phyloP scores from a whole-genome alignment of 768 basidiomycete genomes.

The Chalciporus piperatus region DNA sequence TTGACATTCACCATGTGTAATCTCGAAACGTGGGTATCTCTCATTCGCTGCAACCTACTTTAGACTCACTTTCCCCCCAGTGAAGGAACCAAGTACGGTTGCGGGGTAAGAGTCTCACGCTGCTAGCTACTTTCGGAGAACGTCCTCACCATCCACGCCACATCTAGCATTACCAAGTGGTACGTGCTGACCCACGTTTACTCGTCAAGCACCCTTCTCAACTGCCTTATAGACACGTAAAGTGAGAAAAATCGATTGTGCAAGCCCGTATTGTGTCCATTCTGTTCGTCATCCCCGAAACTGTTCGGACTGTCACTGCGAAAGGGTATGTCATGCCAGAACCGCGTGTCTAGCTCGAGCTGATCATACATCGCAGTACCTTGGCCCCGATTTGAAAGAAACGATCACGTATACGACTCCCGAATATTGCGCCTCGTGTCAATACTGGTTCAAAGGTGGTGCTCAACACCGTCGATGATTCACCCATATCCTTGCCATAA shows the following conservation, averaged over 20 bases:
- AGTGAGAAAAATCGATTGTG: constrained; percentile 35
- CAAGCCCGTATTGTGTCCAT: constrained; percentile 36
- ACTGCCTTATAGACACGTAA: constrained; percentile 31
- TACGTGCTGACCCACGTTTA: constrained; percentile 39
- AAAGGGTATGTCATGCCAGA: constrained; percentile 34
- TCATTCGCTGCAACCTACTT: constrained; percentile 16
- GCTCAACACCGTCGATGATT: constrained; percentile 37
- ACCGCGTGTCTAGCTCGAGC: background rate
- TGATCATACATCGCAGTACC: constrained; percentile 45
- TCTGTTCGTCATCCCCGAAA: constrained; percentile 40
- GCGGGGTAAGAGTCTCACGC: constrained; percentile 47
- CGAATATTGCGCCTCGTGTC: constrained; percentile 56
- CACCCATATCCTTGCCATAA: constrained; percentile 3
- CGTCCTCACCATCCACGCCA: constrained; percentile 9
- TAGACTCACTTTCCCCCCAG: constrained; percentile 40
- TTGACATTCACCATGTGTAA: constrained; percentile 46
- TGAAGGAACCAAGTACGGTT: constrained; percentile 73
- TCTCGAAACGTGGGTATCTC: constrained; percentile 47
- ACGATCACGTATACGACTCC: constrained; percentile 48
- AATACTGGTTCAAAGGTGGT: constrained; percentile 55
- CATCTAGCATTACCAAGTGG: constrained; percentile 65
- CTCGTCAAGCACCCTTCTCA: constrained; percentile 1
- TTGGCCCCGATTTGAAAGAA: constrained; percentile 68
- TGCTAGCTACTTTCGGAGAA: background rate
- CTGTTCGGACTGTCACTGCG: constrained; percentile 43